phyloP scores from a whole-genome alignment of 257 asterid genomes.

The Leptodermis oblonga region DNA sequence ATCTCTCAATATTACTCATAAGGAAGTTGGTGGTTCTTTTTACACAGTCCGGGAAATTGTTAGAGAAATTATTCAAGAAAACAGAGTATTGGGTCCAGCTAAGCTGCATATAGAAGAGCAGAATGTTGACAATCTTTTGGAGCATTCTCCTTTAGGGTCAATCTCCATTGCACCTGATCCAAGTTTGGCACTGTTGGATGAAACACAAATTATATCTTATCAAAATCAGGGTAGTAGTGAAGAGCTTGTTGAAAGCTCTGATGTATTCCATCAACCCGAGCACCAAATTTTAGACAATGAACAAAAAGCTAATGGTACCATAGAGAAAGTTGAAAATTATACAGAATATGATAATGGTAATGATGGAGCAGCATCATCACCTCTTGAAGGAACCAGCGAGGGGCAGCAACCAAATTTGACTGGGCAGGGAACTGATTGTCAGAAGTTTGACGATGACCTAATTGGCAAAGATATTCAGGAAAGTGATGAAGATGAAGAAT shows the following conservation, averaged over 20 bases:
- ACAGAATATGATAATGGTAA: constrained; percentile 8
- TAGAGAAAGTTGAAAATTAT: not conserved
- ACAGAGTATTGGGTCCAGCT: constrained; percentile 80
- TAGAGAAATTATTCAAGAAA: constrained; percentile 87
- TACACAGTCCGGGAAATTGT: constrained; percentile 83
- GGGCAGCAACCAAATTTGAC: constrained; percentile 2
- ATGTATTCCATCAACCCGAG: constrained; percentile 23
- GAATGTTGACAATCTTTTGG: constrained; percentile 32
- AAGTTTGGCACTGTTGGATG: constrained; percentile 30
- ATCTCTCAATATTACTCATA: constrained; percentile 79
- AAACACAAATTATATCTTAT: constrained; percentile 17
- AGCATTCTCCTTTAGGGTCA: constrained; percentile 62
- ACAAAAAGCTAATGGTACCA: constrained; percentile 12
- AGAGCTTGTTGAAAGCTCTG: constrained; percentile 26
- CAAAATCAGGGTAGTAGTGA: constrained; percentile 24
- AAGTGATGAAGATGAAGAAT: constrained; percentile 22
- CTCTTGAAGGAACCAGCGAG: constrained; percentile 11
- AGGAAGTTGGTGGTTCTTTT: constrained; percentile 95
- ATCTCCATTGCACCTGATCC: constrained; percentile 53
- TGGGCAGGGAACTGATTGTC: not conserved
- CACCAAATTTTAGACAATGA: constrained; percentile 20
- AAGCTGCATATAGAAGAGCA: constrained; percentile 41
- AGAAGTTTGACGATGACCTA: constrained; percentile 4
- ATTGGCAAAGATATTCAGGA: constrained; percentile 4
- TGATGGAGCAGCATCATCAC: not conserved